Evolutionary conservation across 2,329 filamentous ascomycete genomes (phyloP).

Genomic region (Aureobasidium sp.): DNA sequence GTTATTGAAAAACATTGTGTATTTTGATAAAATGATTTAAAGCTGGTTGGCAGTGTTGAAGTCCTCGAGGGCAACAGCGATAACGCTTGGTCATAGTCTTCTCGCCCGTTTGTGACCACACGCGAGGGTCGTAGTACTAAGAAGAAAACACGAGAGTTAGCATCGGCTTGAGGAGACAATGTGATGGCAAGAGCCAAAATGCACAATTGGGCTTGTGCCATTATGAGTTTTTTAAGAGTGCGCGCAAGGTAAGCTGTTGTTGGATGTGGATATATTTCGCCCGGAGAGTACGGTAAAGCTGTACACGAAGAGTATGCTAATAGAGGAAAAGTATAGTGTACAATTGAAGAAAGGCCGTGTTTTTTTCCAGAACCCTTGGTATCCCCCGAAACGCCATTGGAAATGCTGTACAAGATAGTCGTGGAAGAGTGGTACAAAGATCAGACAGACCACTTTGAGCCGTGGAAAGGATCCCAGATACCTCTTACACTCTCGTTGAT

Average conservation of each 20-base stretch:
- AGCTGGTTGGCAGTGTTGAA: conserved; percentile 79
- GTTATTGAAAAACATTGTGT: too few species aligned
- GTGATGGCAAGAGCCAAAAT: neutral
- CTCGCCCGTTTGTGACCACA: conserved; percentile 90
- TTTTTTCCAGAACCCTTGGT: neutral
- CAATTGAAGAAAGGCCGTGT: conserved; percentile 1
- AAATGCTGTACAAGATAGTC: conserved; percentile 14
- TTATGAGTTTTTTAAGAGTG: neutral
- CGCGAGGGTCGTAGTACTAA: conserved; percentile 60
- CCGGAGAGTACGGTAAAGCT: neutral
- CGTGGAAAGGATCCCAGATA: conserved; percentile 57
- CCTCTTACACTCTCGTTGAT: conserved; percentile 57
- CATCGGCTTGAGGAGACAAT: neutral
- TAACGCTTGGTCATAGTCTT: conserved; percentile 83
- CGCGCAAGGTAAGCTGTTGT: too few species aligned
- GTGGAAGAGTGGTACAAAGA: neutral
- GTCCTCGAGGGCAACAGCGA: conserved; percentile 74
- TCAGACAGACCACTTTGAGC: conserved; percentile 44
- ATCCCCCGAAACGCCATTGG: conserved; percentile 12
- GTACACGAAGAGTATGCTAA: neutral
- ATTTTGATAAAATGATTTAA: conserved; percentile 36
- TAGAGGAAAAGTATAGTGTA: conserved; percentile 1
- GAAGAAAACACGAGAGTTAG: neutral
- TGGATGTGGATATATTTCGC: neutral
- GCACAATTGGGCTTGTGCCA: neutral